Percentiles rank a stretch among this genome's conserved stretches.
phyloP scores from a whole-genome alignment of 2,329 filamentous ascomycete genomes.

The Xylaria sp. region DNA sequence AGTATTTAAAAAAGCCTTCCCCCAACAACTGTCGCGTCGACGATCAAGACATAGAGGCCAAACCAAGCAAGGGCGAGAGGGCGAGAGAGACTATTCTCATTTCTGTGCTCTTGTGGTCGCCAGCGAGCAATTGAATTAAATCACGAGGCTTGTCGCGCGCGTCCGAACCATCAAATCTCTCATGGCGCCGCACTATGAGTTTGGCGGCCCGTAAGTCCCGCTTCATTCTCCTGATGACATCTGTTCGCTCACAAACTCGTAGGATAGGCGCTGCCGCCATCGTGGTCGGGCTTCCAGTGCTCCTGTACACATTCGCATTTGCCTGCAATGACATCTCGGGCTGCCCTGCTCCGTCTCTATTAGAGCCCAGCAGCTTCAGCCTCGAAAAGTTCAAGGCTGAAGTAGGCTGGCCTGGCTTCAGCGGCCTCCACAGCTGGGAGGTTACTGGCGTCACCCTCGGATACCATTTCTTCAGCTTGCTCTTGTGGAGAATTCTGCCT shows the following conservation, averaged over 20 bases:
- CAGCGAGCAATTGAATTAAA: slow-evolving; percentile 10
- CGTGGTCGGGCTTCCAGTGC: slow-evolving; percentile 80
- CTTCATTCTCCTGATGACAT: neutral
- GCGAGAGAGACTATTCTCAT: neutral
- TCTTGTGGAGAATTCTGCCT: slow-evolving; percentile 81
- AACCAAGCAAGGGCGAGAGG: neutral
- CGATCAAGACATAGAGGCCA: neutral
- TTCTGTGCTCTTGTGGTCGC: neutral
- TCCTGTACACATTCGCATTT: slow-evolving; percentile 84
- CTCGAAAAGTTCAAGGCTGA: slow-evolving; percentile 80
- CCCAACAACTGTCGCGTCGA: neutral
- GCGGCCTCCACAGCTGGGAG: slow-evolving; percentile 75
- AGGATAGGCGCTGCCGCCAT: slow-evolving; percentile 82
- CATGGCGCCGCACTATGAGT: slow-evolving; percentile 41
- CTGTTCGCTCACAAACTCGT: slow-evolving; percentile 27
- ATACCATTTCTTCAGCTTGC: slow-evolving; percentile 81
- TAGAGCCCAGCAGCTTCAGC: slow-evolving; percentile 77
- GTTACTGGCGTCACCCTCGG: slow-evolving; percentile 75
- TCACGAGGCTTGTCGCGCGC: neutral
- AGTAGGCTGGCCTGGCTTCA: slow-evolving; percentile 83
- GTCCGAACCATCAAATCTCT: slow-evolving; percentile 3
- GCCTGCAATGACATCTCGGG: slow-evolving; percentile 93
- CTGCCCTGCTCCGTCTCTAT: slow-evolving; percentile 83
- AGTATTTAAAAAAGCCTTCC: slow-evolving; percentile 28
- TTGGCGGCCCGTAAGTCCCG: slow-evolving; percentile 43